Conservation (phyloP, 2,329 filamentous ascomycete species). For the Aaosphaeria pasadenensis region DNA sequence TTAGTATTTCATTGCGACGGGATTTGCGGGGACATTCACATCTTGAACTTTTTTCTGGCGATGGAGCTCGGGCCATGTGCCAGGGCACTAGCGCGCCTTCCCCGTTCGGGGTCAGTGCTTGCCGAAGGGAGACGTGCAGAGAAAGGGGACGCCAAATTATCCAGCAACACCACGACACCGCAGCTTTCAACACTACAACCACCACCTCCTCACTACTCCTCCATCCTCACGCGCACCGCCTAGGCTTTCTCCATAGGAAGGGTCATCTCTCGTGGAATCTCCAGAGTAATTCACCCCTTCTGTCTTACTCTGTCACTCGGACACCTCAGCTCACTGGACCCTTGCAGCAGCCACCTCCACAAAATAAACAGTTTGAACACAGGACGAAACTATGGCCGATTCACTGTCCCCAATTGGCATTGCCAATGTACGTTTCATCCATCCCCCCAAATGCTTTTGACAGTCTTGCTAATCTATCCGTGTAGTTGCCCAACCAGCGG, state of each 20-base stretch:
- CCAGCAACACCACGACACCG: conserved; percentile 21
- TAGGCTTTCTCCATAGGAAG: no score
- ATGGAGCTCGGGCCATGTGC: conserved; percentile 18
- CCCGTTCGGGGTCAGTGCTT: conserved; percentile 36
- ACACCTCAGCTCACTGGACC: no score
- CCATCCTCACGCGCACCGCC: no score
- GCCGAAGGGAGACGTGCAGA: conserved; percentile 34
- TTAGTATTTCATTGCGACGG: conserved; percentile 15
- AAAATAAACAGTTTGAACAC: conserved; percentile 15
- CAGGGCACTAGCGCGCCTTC: conserved; percentile 27
- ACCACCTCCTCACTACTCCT: not conserved
- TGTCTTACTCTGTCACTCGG: no score
- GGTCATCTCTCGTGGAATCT: no score
- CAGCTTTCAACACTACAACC: conserved; percentile 10
- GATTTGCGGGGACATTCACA: conserved; percentile 14
- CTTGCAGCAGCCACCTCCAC: conserved; percentile 4
- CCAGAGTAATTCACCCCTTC: no score
- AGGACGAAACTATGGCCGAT: conserved; percentile 55
- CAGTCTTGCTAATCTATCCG: conserved; percentile 30
- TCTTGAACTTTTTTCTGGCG: conserved; percentile 36
- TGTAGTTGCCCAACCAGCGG: conserved; percentile 67
- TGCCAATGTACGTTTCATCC: conserved; percentile 60
- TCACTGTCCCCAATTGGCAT: conserved; percentile 68
- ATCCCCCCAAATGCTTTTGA: not conserved
- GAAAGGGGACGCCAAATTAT: conserved; percentile 41